Evolutionary conservation across 2,329 filamentous ascomycete genomes (phyloP), one percentile per base, ranked within the genome.

Genomic region (Harringtonia aguacate): DNA sequence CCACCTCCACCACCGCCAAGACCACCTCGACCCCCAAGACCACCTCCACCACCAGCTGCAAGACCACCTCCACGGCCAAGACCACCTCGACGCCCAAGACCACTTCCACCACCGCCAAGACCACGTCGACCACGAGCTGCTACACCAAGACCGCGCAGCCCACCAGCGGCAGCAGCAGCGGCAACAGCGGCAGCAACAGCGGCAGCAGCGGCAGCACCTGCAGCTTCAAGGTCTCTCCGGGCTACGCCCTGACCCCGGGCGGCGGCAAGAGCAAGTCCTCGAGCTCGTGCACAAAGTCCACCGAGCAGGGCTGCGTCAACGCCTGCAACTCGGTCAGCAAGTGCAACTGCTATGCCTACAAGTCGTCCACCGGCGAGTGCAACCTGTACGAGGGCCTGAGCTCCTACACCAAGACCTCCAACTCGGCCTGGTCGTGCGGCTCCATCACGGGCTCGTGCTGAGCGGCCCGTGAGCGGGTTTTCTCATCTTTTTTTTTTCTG

Each of bases 271-370:
- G 39, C 8, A 17, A 20, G 24, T 27, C 24, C 3, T 37, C 20
- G 39, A 18, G 3, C 34, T 20, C 28, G 36, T 40, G 33, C 27
- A 14, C 9, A 12, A 21, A 39, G 24, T 28, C 27, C 41, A 21
- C 5, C 43, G 20, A 27, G 22, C n/a, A 40, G 22, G 43, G 13
- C 15, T 48, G 47, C 41, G 36, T 40, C 3, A n/a, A 36, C 33
- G 38, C 42, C 17, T 49, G 47, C 39, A 43, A 35, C 37, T 27
- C 12, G 38, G 22, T 21, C 24, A n/a, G 14, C 27, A 4, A 10
- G n/a, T 50, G 48, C 48, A 41, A 44, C 18, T 29, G 24, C 41
- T 50, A 45, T n/a, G 27, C 27, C 10, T 50, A 29, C 37, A 9
- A 35, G 14, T n/a, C 27, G 13, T 22, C 28, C 7, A 35, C 13